Evolutionary conservation across 1,284 basidiomycete genomes (phyloP).

Genomic region (Pseudomicrostroma phylloplanum): DNA sequence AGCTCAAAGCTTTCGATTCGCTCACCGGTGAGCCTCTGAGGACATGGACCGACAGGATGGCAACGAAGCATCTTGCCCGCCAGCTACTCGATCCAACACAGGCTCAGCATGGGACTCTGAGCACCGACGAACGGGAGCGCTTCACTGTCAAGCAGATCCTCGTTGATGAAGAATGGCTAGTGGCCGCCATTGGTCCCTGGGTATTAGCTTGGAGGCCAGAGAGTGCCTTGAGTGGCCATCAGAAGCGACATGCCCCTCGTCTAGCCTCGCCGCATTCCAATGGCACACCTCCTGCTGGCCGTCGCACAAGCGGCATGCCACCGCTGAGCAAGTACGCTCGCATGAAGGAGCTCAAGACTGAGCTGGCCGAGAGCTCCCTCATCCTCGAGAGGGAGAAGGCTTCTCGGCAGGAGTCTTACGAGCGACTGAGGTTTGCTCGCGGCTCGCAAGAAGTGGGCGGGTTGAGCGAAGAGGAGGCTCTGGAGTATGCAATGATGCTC

Average conservation of each 20-base stretch:
- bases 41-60: slow-evolving; percentile 45
- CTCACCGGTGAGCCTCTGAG: slow-evolving; percentile 55
- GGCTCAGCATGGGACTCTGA: slow-evolving; percentile 52
- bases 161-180: slow-evolving; percentile 61
- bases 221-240: neutral
- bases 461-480: slow-evolving; percentile 67
- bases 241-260: slow-evolving; percentile 8
- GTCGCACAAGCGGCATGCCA: neutral
- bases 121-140: slow-evolving; percentile 52
- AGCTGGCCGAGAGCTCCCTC: slow-evolving; percentile 31
- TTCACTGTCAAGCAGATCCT: slow-evolving; percentile 62
- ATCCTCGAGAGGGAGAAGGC: slow-evolving; percentile 59
- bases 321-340: slow-evolving; percentile 22
- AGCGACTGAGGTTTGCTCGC: slow-evolving; percentile 52
- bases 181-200: slow-evolving; percentile 62
- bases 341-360: slow-evolving; percentile 35
- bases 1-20: slow-evolving; percentile 63
- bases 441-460: slow-evolving; percentile 62
- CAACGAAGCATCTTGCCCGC: slow-evolving; percentile 55
- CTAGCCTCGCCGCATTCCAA: neutral
- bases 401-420: slow-evolving; percentile 60
- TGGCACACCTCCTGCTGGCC: neutral
- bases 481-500: slow-evolving; percentile 77
- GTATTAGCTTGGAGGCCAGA: slow-evolving; percentile 68
- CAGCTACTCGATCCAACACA: slow-evolving; percentile 53